Evolutionary conservation across 108 stramenopile species (phyloP).

Genomic region (Nannochloropsis oceanica): DNA sequence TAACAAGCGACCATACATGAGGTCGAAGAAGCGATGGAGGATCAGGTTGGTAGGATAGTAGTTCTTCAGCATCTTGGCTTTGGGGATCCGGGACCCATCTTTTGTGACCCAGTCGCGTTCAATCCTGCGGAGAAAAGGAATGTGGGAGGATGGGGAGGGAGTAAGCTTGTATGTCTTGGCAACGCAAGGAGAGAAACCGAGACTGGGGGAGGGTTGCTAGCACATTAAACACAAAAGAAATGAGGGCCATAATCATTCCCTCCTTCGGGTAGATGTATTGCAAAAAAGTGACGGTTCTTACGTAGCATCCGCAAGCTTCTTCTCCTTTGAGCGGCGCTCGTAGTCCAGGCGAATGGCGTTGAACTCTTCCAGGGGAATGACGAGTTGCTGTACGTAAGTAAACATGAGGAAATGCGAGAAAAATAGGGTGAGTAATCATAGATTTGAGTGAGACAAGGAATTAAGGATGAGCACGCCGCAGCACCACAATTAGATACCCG

Average conservation of each 20-base stretch:
- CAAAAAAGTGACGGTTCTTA: background rate
- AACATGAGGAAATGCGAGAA: background rate
- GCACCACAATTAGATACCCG: too few species aligned
- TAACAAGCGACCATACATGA: background rate
- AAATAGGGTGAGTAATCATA: background rate
- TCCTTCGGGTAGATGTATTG: background rate
- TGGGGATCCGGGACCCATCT: background rate
- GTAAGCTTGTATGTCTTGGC: too few species aligned
- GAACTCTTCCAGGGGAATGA: background rate
- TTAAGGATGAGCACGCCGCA: too few species aligned
- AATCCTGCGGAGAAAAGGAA: background rate
- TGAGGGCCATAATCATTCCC: too few species aligned
- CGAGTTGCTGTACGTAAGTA: background rate
- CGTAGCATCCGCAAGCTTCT: background rate
- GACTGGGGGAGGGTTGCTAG: too few species aligned
- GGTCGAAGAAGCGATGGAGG: background rate
- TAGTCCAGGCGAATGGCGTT: background rate
- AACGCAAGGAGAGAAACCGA: too few species aligned
- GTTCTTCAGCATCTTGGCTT: background rate
- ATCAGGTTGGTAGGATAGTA: background rate
- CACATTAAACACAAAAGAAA: too few species aligned
- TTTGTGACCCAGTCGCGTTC: background rate
- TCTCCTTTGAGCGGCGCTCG: background rate
- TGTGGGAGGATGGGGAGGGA: too few species aligned
- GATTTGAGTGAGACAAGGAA: background rate